These are phyloP conservation scores for Eucalyptus erythrocorys DNA, from an alignment of 345 rosid genomes.

Conservation along the genomic window DNA sequence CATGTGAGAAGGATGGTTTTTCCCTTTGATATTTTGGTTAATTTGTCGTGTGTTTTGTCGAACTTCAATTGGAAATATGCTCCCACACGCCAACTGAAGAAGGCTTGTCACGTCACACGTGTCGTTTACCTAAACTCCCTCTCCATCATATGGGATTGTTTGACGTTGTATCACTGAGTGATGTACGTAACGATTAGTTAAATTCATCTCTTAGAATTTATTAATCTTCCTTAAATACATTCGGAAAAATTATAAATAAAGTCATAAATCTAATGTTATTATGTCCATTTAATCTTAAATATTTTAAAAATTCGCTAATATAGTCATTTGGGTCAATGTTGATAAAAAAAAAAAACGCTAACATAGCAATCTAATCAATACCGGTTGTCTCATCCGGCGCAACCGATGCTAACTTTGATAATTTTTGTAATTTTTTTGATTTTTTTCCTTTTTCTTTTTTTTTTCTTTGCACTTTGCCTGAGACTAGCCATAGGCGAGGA, in stretches of 20 bases:
- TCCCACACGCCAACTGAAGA: background rate
- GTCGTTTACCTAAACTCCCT: background rate
- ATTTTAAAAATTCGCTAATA: too few relatives aligned
- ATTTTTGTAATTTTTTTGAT: too few relatives aligned
- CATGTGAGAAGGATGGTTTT: too few relatives aligned
- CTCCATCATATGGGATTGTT: background rate
- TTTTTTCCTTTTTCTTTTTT: fast-evolving
- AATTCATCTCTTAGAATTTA: background rate
- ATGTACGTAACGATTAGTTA: background rate
- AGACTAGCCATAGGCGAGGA: too few relatives aligned
- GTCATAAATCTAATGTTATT: too few relatives aligned
- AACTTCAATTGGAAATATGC: background rate
- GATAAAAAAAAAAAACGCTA: fast-evolving
- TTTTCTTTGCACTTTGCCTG: too few relatives aligned
- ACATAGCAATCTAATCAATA: too few relatives aligned
- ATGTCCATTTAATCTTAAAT: too few relatives aligned
- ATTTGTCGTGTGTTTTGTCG: background rate
- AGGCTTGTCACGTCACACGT: background rate
- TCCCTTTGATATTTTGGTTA: background rate
- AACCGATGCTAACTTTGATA: fast-evolving
- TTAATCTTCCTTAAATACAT: background rate
- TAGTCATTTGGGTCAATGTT: too few relatives aligned
- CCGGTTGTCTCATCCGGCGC: too few relatives aligned
- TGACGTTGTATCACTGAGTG: background rate
- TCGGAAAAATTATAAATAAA: too few relatives aligned